Evolutionary conservation across 495 filamentous ascomycete species (phyloP).

Genomic region (Tuber magnatum): DNA sequence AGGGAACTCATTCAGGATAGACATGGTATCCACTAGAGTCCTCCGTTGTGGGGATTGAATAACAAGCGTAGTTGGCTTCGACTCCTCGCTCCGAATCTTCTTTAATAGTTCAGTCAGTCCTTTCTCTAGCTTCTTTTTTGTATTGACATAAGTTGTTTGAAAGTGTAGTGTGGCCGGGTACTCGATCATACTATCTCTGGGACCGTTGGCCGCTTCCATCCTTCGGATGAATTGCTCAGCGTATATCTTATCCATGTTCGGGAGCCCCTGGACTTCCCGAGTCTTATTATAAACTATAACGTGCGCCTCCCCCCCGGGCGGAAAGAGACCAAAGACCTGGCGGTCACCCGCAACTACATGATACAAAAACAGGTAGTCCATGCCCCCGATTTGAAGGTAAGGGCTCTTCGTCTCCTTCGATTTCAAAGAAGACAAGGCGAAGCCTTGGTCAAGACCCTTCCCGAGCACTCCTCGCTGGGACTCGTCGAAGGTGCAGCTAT

Average conservation of each 20-base stretch:
- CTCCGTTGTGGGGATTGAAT: constrained; percentile 83
- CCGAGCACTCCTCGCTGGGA: constrained; percentile 83
- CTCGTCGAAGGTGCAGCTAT: constrained; percentile 90
- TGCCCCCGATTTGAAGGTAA: constrained; percentile 61
- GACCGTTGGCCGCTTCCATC: constrained; percentile 57
- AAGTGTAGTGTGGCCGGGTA: constrained; percentile 87
- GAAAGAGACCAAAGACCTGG: constrained; percentile 91
- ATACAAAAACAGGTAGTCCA: constrained; percentile 83
- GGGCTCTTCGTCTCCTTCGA: constrained; percentile 57
- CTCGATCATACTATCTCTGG: constrained; percentile 69
- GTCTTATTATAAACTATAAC: constrained; percentile 74
- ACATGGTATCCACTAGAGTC: constrained; percentile 73
- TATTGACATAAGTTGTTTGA: constrained; percentile 77
- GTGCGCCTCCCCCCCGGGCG: constrained; percentile 71
- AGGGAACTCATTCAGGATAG: constrained; percentile 76
- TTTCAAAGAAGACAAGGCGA: constrained; percentile 72
- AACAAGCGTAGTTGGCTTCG: constrained; percentile 68
- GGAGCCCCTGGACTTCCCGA: constrained; percentile 68
- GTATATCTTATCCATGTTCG: constrained; percentile 88
- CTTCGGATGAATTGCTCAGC: constrained; percentile 60
- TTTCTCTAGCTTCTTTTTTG: constrained; percentile 75
- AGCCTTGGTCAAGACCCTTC: constrained; percentile 85
- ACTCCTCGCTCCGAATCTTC: constrained; percentile 79
- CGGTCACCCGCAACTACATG: constrained; percentile 83
- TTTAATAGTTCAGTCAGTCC: constrained; percentile 79